Base-by-base conservation (phyloP, 345 rosid species). In the Melaleuca quinquenervia region DNA sequence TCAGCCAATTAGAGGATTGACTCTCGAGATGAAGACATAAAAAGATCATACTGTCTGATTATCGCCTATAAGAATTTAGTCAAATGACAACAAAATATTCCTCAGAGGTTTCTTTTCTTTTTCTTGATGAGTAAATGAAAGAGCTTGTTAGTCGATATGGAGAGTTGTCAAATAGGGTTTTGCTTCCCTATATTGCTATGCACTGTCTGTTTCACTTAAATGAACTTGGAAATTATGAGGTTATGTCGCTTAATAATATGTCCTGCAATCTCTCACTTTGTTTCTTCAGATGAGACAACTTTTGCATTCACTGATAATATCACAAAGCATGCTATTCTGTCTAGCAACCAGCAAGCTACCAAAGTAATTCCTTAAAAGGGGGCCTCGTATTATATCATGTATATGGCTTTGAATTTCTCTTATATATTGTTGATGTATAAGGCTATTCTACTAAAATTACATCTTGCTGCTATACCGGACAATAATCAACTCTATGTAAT, bases 1-100 rank as follows among this genome's bases (percentile, higher is more conserved):
- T 96, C 82, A 83, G 97, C 62, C 97, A 94, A 80, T 90, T 95
- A 85, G 99, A 98, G 89, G 93, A 93, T 41, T 91, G 88, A 90
- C 32, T n/a, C 64, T 26, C 0, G 21, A 24, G 50, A 36, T 36
- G 80, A 36, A 70, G 80, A 70, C 26, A 1, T 70, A 36, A 36
- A 36, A 32, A 36, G 80, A 36, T 11, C 78, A 36, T 70, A 70
- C 80, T 5, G 26, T 70, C 13, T 18, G 48, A 18, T 70, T 29
- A 29, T 64, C 2, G 7, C 80, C 26, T 70, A 10, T 13, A 70
- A 36, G 48, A 70, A 70, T 36, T 70, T 70, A 36, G 80, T 36
- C 80, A 18, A 70, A 70, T 36, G 48, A 36, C 48, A 32, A 9
- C 6, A 0, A 18, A 70, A 70, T 41, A 70, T 32, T 70, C 14